Conservation (phyloP, 768 basidiomycete species). For the Coprinopsis sp. region DNA sequence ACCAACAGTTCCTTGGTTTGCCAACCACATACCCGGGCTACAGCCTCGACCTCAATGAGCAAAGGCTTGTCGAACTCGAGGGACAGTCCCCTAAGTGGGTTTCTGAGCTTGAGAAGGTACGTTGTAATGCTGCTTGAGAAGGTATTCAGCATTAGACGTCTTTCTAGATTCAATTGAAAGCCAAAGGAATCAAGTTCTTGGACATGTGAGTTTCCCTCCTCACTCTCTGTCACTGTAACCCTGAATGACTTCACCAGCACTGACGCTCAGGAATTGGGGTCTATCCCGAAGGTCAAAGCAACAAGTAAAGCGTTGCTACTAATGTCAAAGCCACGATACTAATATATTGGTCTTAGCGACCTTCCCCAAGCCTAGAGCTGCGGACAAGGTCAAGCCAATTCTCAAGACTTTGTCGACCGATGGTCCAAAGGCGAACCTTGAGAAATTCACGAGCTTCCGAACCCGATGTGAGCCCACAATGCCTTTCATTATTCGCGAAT, state of each 20-base stretch:
- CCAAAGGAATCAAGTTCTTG: conserved; percentile 77
- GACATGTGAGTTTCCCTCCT: conserved; percentile 57
- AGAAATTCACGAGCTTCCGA: conserved; percentile 64
- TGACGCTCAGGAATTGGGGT: conserved; percentile 62
- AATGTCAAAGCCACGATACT: conserved; percentile 8
- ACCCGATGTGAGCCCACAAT: conserved; percentile 56
- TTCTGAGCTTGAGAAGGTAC: conserved; percentile 86
- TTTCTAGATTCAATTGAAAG: conserved; percentile 69
- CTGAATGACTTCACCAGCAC: conserved; percentile 43
- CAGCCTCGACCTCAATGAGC: conserved; percentile 65
- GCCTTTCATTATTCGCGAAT: conserved; percentile 4
- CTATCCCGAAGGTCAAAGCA: conserved; percentile 30
- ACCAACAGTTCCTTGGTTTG: conserved; percentile 36
- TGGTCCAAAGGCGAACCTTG: conserved; percentile 59
- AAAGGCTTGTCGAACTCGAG: conserved; percentile 72
- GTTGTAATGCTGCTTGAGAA: no score
- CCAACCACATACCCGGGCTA: conserved; percentile 49
- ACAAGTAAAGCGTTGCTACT: conserved; percentile 31
- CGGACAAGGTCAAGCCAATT: conserved; percentile 52
- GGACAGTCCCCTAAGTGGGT: conserved; percentile 71
- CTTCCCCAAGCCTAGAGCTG: conserved; percentile 58
- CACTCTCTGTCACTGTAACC: conserved; percentile 12
- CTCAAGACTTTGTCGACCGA: conserved; percentile 62
- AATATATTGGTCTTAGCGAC: conserved; percentile 36
- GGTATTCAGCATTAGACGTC: conserved; percentile 12